Evolutionary conservation across 176 grass and related monocot species (phyloP).

Genomic region (Carex cristatella): DNA sequence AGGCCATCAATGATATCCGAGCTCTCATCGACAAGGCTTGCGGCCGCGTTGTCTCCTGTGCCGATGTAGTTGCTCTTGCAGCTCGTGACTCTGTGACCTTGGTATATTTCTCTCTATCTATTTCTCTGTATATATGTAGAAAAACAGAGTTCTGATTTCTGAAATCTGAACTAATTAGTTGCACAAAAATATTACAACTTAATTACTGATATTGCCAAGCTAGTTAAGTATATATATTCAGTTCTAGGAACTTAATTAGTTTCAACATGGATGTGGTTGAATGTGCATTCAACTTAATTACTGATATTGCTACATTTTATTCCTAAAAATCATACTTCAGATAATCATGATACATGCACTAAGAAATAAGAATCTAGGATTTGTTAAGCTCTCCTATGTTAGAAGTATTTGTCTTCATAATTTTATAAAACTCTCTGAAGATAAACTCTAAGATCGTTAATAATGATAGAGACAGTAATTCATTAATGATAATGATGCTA

Average conservation of each 20-base stretch:
- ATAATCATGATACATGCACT: background rate
- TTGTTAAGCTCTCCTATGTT: background rate
- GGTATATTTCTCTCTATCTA: slow-evolving; percentile 10
- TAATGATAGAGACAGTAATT: background rate
- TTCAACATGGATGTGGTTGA: background rate
- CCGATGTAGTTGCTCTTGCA: slow-evolving; percentile 50
- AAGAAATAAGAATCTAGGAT: background rate
- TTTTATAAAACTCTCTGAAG: background rate
- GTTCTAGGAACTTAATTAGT: background rate
- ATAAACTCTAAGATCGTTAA: background rate
- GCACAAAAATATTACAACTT: background rate
- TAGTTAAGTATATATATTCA: background rate
- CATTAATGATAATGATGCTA: background rate
- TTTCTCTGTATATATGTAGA: background rate
- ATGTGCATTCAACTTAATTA: too few species aligned
- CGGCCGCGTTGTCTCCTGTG: slow-evolving; percentile 61
- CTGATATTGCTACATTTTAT: too few species aligned
- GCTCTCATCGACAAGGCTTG: slow-evolving; percentile 28
- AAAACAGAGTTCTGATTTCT: background rate
- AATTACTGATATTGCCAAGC: background rate
- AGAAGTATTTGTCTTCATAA: background rate
- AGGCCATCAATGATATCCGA: slow-evolving; percentile 61
- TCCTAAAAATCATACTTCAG: background rate
- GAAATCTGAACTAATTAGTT: background rate
- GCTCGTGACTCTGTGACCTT: slow-evolving; percentile 50